Base-by-base conservation (phyloP, 148 eudicot genomes). In the Chenopodium quinoa region DNA sequence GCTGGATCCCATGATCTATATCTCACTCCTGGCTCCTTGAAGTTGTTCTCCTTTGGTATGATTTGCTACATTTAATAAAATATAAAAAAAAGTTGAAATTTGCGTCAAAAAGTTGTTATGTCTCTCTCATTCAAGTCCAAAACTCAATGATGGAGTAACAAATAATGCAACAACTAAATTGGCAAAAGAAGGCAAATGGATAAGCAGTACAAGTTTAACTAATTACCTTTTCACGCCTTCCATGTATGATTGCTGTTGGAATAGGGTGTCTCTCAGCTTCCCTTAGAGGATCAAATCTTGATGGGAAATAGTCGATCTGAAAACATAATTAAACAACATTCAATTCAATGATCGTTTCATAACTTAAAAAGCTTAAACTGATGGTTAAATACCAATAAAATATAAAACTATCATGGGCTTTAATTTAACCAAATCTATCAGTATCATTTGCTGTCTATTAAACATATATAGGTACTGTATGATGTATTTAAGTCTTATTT, bases 241-340 rank as follows among this genome's bases (percentile, higher is more conserved):
- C 97, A 29, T 85, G 87, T 86, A 92, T 83, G 34, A 79, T 52
- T 44, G 81, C 78, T 50, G 92, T 83, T 52, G 97, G 96, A 83
- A 91, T 89, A 23, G 98, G 98, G 82, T 80, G 63, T 82, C 78
- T 90, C 91, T 95, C 97, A 65, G 98, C 97, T 80, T 95, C 97
- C 68, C 96, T 96, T 54, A 88, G 93, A 77, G 94, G 91, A 85
- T 95, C 98, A 79, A 85, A 90, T 90, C 97, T 92, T 73, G 98
- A 95, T 80, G 98, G 97, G 90, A 95, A 95, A 89, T 95, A 93
- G 75, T 95, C 86, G 31, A 95, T 92, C 98, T 94, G 81, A 80
- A 22, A 32, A 80, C 37, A 67, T 67, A 11, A 27, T 11, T 3
- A 12, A 67, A 16, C 37, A 56, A 14, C 62, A 17, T 56, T 17